Percentiles rank a stretch among this genome's conserved stretches.
These are phyloP conservation scores for Phytopythium kandeliae DNA, from an alignment of 352 stramenopile species.

Conservation along the genomic window DNA sequence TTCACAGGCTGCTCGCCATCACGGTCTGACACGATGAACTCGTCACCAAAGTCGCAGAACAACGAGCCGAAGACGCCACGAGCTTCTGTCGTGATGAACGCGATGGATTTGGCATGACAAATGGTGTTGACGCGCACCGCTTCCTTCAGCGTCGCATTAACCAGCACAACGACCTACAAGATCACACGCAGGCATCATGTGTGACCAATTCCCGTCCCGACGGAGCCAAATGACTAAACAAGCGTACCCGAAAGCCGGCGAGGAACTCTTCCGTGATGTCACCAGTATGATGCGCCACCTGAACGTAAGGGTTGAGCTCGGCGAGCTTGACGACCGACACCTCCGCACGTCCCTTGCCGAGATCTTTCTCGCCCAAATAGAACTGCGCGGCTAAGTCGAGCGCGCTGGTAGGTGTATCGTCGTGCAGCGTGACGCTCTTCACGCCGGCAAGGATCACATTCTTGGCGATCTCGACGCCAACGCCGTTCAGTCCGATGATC, in stretches of 20 bases:
- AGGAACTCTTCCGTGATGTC: conserved; percentile 70
- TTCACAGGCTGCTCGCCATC: conserved; percentile 92
- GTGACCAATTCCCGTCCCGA: no score
- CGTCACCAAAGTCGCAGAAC: conserved; percentile 98
- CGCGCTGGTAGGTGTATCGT: conserved; percentile 77
- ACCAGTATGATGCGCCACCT: conserved; percentile 60
- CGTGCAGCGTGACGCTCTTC: conserved; percentile 93
- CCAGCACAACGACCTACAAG: conserved; percentile 74
- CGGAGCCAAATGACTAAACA: no score
- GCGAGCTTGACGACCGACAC: conserved; percentile 87
- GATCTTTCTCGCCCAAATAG: conserved; percentile 89
- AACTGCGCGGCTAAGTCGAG: conserved; percentile 95
- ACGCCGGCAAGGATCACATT: conserved; percentile 97
- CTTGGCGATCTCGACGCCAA: conserved; percentile 97
- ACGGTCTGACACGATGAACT: conserved; percentile 93
- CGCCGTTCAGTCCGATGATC: conserved; percentile 92
- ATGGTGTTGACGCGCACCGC: conserved; percentile 76
- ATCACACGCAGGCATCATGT: background rate
- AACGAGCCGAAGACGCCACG: conserved; percentile 93
- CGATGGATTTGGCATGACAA: conserved; percentile 79
- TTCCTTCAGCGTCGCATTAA: conserved; percentile 70
- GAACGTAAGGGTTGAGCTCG: conserved; percentile 97
- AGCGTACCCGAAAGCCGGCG: conserved; percentile 52
- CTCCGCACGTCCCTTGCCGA: conserved; percentile 83
- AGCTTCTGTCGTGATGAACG: conserved; percentile 91